A percentile compares a stretch with the other conserved stretches of the same genome.
Conservation (phyloP, 352 stramenopile genomes). For the Phytophthora litchii region DNA sequence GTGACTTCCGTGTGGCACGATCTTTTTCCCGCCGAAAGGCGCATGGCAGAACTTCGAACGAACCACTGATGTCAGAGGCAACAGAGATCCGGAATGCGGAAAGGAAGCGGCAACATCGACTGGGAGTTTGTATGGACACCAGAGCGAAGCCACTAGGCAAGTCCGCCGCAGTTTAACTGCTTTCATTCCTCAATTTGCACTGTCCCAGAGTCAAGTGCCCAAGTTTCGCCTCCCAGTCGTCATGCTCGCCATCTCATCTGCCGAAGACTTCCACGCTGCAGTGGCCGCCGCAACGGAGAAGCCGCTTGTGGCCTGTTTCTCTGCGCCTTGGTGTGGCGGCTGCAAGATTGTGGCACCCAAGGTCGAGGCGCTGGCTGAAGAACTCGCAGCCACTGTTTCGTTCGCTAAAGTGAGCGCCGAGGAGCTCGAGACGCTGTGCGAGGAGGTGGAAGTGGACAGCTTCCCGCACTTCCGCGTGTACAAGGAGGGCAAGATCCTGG, state of each 20-base stretch:
- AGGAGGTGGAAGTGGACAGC: constrained; percentile 76
- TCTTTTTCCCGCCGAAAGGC: constrained; percentile 34
- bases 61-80: constrained; percentile 19
- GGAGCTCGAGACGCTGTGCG: constrained; percentile 64
- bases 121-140: constrained; percentile 26
- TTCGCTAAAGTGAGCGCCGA: constrained; percentile 68
- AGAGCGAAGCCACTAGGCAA: constrained; percentile 15
- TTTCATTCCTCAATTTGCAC: constrained; percentile 43
- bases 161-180: background rate
- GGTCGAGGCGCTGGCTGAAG: constrained; percentile 53
- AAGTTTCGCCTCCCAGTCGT: constrained; percentile 4
- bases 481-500: constrained; percentile 56
- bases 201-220: constrained; percentile 15
- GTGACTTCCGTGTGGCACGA: constrained; percentile 20
- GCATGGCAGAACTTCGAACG: constrained; percentile 26
- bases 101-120: constrained; percentile 19
- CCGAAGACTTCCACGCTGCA: constrained; percentile 48
- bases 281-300: constrained; percentile 38
- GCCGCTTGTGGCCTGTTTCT: constrained; percentile 57
- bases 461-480: constrained; percentile 84
- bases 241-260: constrained; percentile 44
- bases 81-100: constrained; percentile 14
- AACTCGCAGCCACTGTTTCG: constrained; percentile 28
- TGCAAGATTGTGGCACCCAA: constrained; percentile 69
- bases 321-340: constrained; percentile 66